Evolutionary conservation across 2,329 filamentous ascomycete genomes (phyloP).

Genomic region (Passalora sequoiae): DNA sequence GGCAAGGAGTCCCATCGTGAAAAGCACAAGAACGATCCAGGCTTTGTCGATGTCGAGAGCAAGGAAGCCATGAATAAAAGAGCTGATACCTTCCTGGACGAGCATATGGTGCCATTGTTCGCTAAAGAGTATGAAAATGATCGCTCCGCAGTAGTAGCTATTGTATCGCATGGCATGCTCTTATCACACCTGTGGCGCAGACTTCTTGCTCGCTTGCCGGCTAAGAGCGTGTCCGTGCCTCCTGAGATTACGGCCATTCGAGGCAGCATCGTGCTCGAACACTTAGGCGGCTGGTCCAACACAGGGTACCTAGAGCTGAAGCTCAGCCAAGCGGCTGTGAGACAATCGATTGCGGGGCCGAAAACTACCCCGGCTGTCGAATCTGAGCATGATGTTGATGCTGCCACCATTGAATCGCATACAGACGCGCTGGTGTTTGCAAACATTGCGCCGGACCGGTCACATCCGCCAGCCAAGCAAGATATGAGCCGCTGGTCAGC

Average conservation of each 20-base stretch:
- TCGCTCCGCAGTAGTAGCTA: constrained; percentile 50
- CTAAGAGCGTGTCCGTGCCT: constrained; percentile 42
- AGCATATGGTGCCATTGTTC: constrained; percentile 57
- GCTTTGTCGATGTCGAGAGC: constrained; percentile 60
- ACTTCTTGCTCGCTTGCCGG: constrained; percentile 53
- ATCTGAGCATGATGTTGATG: background rate
- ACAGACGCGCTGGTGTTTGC: too few species aligned
- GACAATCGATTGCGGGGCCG: background rate
- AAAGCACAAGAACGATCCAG: constrained; percentile 38
- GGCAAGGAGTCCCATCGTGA: constrained; percentile 39
- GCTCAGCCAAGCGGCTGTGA: constrained; percentile 7
- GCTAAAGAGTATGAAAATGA: constrained; percentile 25
- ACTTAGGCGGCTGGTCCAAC: constrained; percentile 59
- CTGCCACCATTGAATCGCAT: too few species aligned
- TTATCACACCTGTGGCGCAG: constrained; percentile 63
- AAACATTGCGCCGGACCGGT: too few species aligned
- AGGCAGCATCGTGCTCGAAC: constrained; percentile 42
- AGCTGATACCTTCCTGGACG: constrained; percentile 61
- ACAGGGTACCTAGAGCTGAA: constrained; percentile 55
- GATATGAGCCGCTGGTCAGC: too few species aligned
- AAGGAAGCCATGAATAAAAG: constrained; percentile 61
- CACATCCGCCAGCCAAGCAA: too few species aligned
- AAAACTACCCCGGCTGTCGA: background rate
- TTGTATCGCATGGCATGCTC: constrained; percentile 81
- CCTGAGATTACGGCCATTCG: constrained; percentile 39